Evolutionary conservation across 108 stramenopile genomes (phyloP).

Genomic region (Skeletonema menzelii): DNA sequence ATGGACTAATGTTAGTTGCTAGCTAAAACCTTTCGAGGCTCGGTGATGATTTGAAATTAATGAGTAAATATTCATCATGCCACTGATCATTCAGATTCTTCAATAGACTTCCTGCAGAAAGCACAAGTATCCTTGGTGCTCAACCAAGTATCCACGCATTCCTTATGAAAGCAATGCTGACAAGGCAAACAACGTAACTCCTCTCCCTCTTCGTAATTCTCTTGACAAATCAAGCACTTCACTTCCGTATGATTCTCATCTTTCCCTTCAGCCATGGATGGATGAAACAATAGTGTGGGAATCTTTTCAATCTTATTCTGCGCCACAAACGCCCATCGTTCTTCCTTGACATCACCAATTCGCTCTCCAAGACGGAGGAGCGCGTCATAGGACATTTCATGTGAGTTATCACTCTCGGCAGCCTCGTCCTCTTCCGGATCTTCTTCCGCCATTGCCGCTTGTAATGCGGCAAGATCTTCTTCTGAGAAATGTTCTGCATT

Average conservation of each 20-base stretch:
- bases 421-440: slow-evolving; percentile 40
- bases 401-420: slow-evolving; percentile 29
- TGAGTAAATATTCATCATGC: background rate
- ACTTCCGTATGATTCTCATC: slow-evolving; percentile 73
- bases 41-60: background rate
- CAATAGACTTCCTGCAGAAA: slow-evolving; percentile 83
- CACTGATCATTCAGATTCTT: slow-evolving; percentile 16
- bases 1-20: background rate
- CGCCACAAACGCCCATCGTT: slow-evolving; percentile 76
- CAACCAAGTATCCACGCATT: slow-evolving; percentile 92
- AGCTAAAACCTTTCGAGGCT: background rate
- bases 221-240: slow-evolving; percentile 92
- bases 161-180: slow-evolving; percentile 84
- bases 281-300: slow-evolving; percentile 44
- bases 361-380: slow-evolving; percentile 75
- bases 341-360: slow-evolving; percentile 86
- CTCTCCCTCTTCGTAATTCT: slow-evolving; percentile 77
- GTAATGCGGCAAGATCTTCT: slow-evolving; percentile 81
- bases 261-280: slow-evolving; percentile 36
- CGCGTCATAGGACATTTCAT: slow-evolving; percentile 65
- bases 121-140: slow-evolving; percentile 83
- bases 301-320: slow-evolving; percentile 60
- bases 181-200: slow-evolving; percentile 76
- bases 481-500: slow-evolving; percentile 69
- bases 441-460: slow-evolving; percentile 78